These are phyloP conservation scores for Pleurostoma richardsiae DNA, from an alignment of 2,329 filamentous ascomycete genomes.

Conservation along the genomic window DNA sequence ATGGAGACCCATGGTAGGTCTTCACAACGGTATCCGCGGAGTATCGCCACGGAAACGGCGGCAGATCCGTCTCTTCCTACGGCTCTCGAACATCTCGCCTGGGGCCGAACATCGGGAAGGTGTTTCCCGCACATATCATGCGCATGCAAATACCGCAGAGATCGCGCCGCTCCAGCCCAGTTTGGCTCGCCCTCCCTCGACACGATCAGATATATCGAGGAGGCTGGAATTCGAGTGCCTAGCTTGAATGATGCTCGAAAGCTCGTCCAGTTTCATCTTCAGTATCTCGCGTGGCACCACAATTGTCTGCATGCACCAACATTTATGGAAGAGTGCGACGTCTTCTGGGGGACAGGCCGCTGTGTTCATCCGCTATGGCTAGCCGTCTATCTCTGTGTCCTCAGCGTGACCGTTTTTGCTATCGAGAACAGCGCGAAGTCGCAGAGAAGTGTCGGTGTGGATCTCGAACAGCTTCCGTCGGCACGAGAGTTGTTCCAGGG, in stretches of 20 bases:
- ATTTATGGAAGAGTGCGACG: not conserved
- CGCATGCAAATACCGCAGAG: not conserved
- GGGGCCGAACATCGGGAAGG: not conserved
- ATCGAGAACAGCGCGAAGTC: not conserved
- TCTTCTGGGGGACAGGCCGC: not conserved
- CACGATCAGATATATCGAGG: not conserved
- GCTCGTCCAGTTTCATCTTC: not conserved
- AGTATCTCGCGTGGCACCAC: not conserved
- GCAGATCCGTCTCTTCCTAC: not conserved
- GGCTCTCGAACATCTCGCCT: not conserved
- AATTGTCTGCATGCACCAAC: not conserved
- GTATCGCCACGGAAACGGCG: not conserved
- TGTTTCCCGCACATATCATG: not conserved
- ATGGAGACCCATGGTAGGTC: not conserved
- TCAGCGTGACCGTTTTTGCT: not conserved
- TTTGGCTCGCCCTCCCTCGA: not conserved
- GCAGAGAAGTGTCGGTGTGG: not conserved
- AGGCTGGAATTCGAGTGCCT: not conserved
- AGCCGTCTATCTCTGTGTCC: not conserved
- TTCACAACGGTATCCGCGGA: not conserved
- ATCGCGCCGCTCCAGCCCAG: not conserved
- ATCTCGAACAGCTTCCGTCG: not conserved
- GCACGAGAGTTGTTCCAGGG: not conserved
- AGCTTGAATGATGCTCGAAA: not conserved
- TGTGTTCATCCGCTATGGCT: not conserved